Base-by-base conservation (phyloP, 352 stramenopile species). In the Phytophthora macrochlamydospora region DNA sequence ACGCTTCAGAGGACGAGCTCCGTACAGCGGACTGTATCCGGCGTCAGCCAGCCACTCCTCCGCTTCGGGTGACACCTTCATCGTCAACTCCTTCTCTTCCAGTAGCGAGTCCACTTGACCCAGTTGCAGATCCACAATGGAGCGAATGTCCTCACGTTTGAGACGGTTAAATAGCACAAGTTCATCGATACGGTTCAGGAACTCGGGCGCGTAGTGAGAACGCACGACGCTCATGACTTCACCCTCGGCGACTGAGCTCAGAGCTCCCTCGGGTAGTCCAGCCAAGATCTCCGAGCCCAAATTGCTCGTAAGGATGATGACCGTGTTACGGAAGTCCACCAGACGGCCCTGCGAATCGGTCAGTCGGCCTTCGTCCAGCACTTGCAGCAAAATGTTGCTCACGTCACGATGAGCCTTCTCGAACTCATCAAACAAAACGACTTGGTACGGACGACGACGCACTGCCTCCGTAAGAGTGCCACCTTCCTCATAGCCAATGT, bases 171-270 rank as follows among this genome's bases (percentile, higher is more conserved):
- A 99, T 38, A 99, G 91, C 31, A 99, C 95, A 30, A 98, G 87
- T 65, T 99, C 97, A 67, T 99, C 97, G 58, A 99, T 95, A 56
- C 98, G 93, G 75, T 99, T 99, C 28, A 99, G 79, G 73, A 99
- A 99, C 75, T 99, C 98, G 2, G 98, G 98, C 0, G 93, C 83
- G 81, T 99, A 99, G 61, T 98, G 85, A 14, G 93, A 80, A 31
- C 95, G 78, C 49, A 99, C 90, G 43, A 97, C 87, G 38, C 84
- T 81, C 67, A 98, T 90, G 9, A 98, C 92, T 24, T 94, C 78
- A 30, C 75, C 79, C 49, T 94, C 91, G 2, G 95, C 87, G 6
- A 73, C 56, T 1, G 71, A 67, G 55, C 83, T 93, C 0, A 82
- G 71, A 8, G 78, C 56, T 7, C 79, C 81, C 48, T 91, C 82